A percentile compares a stretch with the other conserved stretches of the same genome.
These are phyloP conservation scores for Canavalia ensiformis DNA, from an alignment of 306 rosid species.

Conservation along the genomic window DNA sequence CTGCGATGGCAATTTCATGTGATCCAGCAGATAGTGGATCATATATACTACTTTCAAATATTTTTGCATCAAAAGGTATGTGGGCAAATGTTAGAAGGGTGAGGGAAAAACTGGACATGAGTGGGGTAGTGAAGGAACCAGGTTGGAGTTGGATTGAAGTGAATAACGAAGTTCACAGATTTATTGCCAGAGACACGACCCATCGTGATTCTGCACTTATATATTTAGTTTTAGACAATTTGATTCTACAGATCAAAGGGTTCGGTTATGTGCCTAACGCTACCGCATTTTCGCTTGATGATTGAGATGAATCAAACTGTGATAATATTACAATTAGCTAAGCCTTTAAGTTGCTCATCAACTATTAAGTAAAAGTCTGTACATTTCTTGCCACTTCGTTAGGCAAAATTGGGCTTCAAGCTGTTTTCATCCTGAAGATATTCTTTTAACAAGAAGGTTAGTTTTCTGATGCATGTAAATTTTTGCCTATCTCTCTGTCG, in stretches of 20 bases:
- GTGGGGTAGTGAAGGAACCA: constrained; percentile 78
- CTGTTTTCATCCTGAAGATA: constrained; percentile 7
- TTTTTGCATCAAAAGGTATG: constrained; percentile 90
- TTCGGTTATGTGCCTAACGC: constrained; percentile 58
- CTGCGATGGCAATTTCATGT: constrained; percentile 81
- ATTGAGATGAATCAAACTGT: constrained; percentile 45
- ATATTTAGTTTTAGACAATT: constrained; percentile 57
- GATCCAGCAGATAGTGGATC: constrained; percentile 87
- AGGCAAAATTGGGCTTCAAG: constrained; percentile 3
- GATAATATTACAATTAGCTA: constrained; percentile 12
- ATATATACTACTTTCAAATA: constrained; percentile 80
- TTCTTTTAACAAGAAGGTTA: background rate
- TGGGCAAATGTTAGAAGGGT: constrained; percentile 78
- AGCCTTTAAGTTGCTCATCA: constrained; percentile 33
- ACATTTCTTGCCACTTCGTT: constrained; percentile 4
- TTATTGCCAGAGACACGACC: constrained; percentile 61
- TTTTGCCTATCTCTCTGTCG: background rate
- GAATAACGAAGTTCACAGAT: constrained; percentile 53
- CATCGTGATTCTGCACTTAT: constrained; percentile 56
- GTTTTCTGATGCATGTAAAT: constrained; percentile 21
- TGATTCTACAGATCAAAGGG: constrained; percentile 67
- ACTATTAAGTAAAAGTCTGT: background rate
- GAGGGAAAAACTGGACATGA: constrained; percentile 73
- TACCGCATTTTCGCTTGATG: constrained; percentile 33
- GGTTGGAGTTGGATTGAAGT: constrained; percentile 74